Conservation (phyloP, 2,329 filamentous ascomycete genomes). For the Colletotrichum horii region DNA sequence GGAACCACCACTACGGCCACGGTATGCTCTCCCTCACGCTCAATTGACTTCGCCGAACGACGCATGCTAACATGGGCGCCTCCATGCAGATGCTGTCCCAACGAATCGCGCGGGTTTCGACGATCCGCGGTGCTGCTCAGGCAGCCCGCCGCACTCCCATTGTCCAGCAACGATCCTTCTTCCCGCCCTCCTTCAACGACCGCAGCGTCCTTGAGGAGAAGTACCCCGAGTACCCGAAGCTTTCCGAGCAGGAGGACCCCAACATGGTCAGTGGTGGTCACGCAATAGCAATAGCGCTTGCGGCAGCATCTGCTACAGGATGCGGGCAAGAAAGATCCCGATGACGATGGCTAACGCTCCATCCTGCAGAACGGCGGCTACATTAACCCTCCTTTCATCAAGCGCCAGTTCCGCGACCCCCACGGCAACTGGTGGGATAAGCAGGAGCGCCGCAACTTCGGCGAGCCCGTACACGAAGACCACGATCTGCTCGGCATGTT, state of each 20-base stretch:
- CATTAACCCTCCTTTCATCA: slow-evolving; percentile 78
- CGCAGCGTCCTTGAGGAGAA: slow-evolving; percentile 54
- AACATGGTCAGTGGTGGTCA: slow-evolving; percentile 60
- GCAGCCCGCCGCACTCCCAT: slow-evolving; percentile 55
- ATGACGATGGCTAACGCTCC: slow-evolving; percentile 25
- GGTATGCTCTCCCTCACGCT: slow-evolving; percentile 25
- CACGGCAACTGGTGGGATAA: slow-evolving; percentile 96
- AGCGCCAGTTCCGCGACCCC: slow-evolving; percentile 92
- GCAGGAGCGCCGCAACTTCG: slow-evolving; percentile 96
- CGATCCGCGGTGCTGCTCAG: slow-evolving; percentile 47
- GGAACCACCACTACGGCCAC: slow-evolving; percentile 37
- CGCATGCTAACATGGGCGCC: not conserved
- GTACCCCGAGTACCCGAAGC: slow-evolving; percentile 51
- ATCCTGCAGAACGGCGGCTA: slow-evolving; percentile 79
- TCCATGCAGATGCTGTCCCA: slow-evolving; percentile 62
- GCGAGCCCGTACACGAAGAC: slow-evolving; percentile 96
- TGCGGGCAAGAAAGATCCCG: not conserved
- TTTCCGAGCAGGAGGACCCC: slow-evolving; percentile 69
- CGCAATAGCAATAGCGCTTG: not conserved
- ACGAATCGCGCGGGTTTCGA: slow-evolving; percentile 59
- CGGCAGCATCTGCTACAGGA: not conserved
- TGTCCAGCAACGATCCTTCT: slow-evolving; percentile 62
- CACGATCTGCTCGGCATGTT: slow-evolving; percentile 93
- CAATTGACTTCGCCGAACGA: not conserved
- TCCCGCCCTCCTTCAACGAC: slow-evolving; percentile 55